These are phyloP conservation scores for Neonothopanus nambi DNA, from an alignment of 1,284 basidiomycete genomes.

Conservation along the genomic window DNA sequence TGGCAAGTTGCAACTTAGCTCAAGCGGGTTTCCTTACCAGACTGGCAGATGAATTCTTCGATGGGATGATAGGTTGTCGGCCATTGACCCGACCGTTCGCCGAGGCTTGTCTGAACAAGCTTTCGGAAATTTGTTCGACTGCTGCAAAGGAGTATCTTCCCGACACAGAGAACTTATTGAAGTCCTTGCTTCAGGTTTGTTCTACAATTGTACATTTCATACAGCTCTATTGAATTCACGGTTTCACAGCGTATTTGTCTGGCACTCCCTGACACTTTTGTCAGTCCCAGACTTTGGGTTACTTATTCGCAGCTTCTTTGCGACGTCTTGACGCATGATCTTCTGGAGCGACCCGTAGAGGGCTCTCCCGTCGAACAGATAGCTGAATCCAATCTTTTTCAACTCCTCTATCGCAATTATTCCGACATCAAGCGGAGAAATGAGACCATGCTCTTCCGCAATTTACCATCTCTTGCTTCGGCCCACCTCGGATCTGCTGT, in stretches of 20 bases:
- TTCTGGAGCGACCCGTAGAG: slow-evolving; percentile 23
- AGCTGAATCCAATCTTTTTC: slow-evolving; percentile 40
- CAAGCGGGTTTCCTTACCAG: slow-evolving; percentile 83
- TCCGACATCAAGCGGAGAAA: slow-evolving; percentile 68
- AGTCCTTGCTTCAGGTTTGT: slow-evolving; percentile 59
- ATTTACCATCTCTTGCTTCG: slow-evolving; percentile 58
- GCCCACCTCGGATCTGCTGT: slow-evolving; percentile 64
- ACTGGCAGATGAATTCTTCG: slow-evolving; percentile 78
- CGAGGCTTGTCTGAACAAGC: slow-evolving; percentile 65
- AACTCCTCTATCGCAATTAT: slow-evolving; percentile 49
- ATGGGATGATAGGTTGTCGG: slow-evolving; percentile 68
- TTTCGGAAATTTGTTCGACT: slow-evolving; percentile 65
- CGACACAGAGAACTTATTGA: slow-evolving; percentile 55
- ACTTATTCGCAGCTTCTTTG: slow-evolving; percentile 47
- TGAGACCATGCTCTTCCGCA: slow-evolving; percentile 74
- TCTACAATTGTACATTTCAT: background rate
- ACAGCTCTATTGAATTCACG: background rate
- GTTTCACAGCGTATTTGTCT: slow-evolving; percentile 59
- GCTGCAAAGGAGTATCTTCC: slow-evolving; percentile 55
- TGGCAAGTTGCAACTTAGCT: slow-evolving; percentile 76
- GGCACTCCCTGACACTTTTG: slow-evolving; percentile 66
- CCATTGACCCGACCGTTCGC: slow-evolving; percentile 66
- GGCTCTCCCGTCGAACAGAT: slow-evolving; percentile 36
- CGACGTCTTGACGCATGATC: slow-evolving; percentile 43
- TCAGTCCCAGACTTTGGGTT: slow-evolving; percentile 72